These are phyloP conservation scores for Keithomyces neogunnii DNA, from an alignment of 2,329 filamentous ascomycete genomes.

Conservation along the genomic window DNA sequence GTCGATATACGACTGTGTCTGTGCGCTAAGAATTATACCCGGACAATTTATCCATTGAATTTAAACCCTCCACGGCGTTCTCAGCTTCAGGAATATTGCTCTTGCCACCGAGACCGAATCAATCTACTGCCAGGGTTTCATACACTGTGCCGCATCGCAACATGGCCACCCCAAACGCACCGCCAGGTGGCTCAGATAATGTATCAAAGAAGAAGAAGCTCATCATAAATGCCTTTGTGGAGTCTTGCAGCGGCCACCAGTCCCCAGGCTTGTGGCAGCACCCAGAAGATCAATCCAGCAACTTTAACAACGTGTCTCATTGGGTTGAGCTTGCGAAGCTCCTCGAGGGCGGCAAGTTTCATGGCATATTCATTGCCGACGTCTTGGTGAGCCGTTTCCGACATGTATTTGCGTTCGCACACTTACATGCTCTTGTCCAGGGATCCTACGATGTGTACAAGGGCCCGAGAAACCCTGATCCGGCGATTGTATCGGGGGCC, in stretches of 20 bases:
- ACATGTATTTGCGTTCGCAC: neutral
- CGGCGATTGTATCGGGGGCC: slow-evolving; percentile 52
- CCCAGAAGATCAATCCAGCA: slow-evolving; percentile 51
- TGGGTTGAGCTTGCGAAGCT: slow-evolving; percentile 53
- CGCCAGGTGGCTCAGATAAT: neutral
- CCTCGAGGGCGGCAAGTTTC: slow-evolving; percentile 34
- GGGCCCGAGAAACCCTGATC: slow-evolving; percentile 38
- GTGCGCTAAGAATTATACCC: neutral
- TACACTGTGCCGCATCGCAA: neutral
- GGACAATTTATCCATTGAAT: too few relatives aligned
- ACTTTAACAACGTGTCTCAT: slow-evolving; percentile 52
- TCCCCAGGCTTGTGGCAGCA: slow-evolving; percentile 47
- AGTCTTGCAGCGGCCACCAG: slow-evolving; percentile 34
- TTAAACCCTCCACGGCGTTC: too few relatives aligned
- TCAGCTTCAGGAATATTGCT: neutral
- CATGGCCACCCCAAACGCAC: neutral
- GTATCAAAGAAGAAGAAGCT: slow-evolving; percentile 24
- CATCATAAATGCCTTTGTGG: slow-evolving; percentile 34
- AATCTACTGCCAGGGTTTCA: neutral
- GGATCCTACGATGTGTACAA: slow-evolving; percentile 64
- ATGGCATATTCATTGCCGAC: slow-evolving; percentile 40
- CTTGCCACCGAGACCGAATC: neutral
- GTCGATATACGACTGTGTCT: neutral
- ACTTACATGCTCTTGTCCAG: slow-evolving; percentile 8
- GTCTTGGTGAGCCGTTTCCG: slow-evolving; percentile 27